Conservation (phyloP, 495 filamentous ascomycete species). For the Cercophora samala region DNA sequence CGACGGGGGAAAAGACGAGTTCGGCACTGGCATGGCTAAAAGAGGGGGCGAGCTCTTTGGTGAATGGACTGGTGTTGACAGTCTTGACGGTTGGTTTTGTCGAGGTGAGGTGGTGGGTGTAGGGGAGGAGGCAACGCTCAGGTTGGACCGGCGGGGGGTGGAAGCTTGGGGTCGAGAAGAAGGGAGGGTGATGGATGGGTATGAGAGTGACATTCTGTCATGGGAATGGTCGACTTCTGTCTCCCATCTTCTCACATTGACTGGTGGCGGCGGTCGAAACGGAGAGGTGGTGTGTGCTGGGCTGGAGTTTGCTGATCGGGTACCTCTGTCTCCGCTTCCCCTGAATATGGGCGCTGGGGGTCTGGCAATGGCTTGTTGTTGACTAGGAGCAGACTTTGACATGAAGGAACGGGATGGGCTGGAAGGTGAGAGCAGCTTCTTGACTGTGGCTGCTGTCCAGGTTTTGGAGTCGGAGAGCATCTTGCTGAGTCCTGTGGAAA, state of each 20-base stretch:
- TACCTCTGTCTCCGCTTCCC: not conserved
- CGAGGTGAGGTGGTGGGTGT: not conserved
- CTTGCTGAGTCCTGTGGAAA: not conserved
- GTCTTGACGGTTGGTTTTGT: no score
- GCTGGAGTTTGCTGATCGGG: slow-evolving; percentile 20
- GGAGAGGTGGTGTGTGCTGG: slow-evolving; percentile 25
- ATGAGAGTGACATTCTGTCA: not conserved
- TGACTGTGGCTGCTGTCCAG: not conserved
- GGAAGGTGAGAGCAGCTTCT: not conserved
- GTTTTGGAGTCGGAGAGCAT: slow-evolving; percentile 1
- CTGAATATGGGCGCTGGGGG: not conserved
- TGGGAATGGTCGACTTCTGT: not conserved
- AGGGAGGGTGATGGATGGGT: not conserved
- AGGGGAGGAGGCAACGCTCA: not conserved
- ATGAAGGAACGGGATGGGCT: not conserved
- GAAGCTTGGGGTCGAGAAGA: not conserved
- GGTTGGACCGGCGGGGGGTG: not conserved
- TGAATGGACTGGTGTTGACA: no score
- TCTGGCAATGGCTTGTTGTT: not conserved
- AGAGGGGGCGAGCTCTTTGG: not conserved
- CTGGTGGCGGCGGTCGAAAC: slow-evolving; percentile 27
- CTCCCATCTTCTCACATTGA: not conserved
- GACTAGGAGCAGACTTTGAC: not conserved
- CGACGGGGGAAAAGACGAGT: not conserved
- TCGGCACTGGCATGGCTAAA: not conserved